Evolutionary conservation across 1,139 yeast species (phyloP).

Genomic region (Lodderomyces orthopsilosis): DNA sequence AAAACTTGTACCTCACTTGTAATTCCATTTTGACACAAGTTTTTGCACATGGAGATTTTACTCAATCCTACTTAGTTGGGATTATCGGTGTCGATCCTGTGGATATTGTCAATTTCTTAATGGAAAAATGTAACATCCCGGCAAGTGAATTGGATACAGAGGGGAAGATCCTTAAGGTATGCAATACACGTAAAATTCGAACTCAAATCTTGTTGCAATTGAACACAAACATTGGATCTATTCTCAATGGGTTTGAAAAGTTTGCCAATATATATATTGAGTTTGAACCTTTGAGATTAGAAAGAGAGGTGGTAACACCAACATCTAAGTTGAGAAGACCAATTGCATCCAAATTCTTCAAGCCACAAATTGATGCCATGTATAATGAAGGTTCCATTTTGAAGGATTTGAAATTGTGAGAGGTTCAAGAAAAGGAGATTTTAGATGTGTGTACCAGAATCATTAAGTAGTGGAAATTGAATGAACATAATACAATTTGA

Average conservation of each 20-base stretch:
- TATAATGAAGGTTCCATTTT: slow-evolving; percentile 29
- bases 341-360: slow-evolving; percentile 33
- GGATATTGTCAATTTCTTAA: slow-evolving; percentile 20
- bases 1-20: slow-evolving; percentile 56
- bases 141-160: slow-evolving; percentile 10
- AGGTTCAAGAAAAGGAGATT: background rate
- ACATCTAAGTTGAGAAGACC: slow-evolving; percentile 42
- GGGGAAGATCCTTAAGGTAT: slow-evolving; percentile 20
- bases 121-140: slow-evolving; percentile 14
- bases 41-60: slow-evolving; percentile 45
- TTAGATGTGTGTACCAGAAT: background rate
- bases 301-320: slow-evolving; percentile 40
- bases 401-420: slow-evolving; percentile 18
- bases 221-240: slow-evolving; percentile 24
- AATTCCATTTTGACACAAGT: slow-evolving; percentile 54
- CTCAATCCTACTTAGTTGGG: slow-evolving; percentile 28
- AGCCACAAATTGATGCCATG: slow-evolving; percentile 19
- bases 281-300: slow-evolving; percentile 40
- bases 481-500: too few relatives aligned
- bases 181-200: slow-evolving; percentile 27
- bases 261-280: slow-evolving; percentile 34
- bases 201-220: slow-evolving; percentile 24
- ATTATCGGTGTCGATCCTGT: slow-evolving; percentile 43
- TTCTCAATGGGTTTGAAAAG: slow-evolving; percentile 36
- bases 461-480: too few relatives aligned